phyloP scores from a whole-genome alignment of 1,284 basidiomycete genomes.

The Athelia psychrophila region DNA sequence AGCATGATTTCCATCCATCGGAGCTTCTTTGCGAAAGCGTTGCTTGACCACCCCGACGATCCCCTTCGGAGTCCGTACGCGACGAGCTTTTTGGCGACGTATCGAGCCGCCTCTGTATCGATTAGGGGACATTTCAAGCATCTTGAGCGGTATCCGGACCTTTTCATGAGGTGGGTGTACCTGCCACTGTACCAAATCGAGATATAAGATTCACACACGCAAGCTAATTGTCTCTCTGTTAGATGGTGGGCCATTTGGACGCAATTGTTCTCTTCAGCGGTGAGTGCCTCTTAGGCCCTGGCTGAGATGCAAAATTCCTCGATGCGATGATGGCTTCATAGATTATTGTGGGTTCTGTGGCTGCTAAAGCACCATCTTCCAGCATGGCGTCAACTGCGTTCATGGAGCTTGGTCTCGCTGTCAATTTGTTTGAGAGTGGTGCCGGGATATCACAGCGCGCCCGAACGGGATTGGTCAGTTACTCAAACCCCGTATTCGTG shows the following conservation, averaged over 20 bases:
- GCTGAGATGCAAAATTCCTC: conserved; percentile 8
- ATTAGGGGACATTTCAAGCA: conserved; percentile 50
- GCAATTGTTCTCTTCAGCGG: conserved; percentile 53
- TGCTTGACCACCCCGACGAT: conserved; percentile 57
- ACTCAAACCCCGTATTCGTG: background rate
- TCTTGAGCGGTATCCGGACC: conserved; percentile 49
- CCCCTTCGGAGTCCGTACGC: conserved; percentile 61
- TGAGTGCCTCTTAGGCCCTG: conserved; percentile 27
- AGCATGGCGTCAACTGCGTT: conserved; percentile 56
- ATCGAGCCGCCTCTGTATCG: conserved; percentile 54
- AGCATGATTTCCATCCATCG: conserved; percentile 55
- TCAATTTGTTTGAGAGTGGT: conserved; percentile 52
- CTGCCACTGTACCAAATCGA: conserved; percentile 29
- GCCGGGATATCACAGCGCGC: conserved; percentile 45
- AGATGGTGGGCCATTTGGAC: conserved; percentile 57
- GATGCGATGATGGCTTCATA: conserved; percentile 20
- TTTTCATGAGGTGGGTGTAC: conserved; percentile 47
- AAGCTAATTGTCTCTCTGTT: too few species aligned
- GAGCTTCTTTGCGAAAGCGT: conserved; percentile 60
- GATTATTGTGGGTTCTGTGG: conserved; percentile 57
- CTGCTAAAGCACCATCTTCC: conserved; percentile 54
- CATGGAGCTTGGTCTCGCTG: conserved; percentile 51
- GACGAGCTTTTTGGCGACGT: conserved; percentile 61
- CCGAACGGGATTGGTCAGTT: conserved; percentile 44
- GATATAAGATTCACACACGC: background rate